phyloP scores from a whole-genome alignment of 192 early-diverging fungal species.

The Ambispora gerdemannii region DNA sequence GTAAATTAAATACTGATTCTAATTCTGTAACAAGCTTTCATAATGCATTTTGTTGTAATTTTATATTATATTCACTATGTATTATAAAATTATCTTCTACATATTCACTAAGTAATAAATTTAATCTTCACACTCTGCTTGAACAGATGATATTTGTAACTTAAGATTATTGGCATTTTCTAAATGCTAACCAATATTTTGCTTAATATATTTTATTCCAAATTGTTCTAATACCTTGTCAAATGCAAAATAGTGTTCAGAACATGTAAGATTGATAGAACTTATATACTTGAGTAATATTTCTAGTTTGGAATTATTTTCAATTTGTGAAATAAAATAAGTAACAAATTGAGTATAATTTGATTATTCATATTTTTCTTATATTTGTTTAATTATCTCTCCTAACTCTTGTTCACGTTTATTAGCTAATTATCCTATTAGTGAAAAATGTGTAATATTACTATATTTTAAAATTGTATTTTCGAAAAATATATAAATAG shows the following conservation, averaged over 20 bases:
- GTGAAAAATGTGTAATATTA: too few species aligned
- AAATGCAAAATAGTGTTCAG: not conserved
- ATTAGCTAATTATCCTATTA: too few species aligned
- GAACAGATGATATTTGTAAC: not conserved
- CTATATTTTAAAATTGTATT: too few species aligned
- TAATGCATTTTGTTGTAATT: too few species aligned
- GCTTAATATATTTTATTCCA: conserved; percentile 8
- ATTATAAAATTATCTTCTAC: not conserved
- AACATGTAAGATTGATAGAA: conserved; percentile 9
- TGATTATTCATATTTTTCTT: too few species aligned
- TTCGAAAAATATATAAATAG: too few species aligned
- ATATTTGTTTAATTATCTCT: too few species aligned
- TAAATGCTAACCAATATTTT: not conserved
- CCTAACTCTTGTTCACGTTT: too few species aligned
- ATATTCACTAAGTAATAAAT: conserved; percentile 9
- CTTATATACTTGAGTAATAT: not conserved
- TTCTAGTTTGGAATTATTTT: not conserved
- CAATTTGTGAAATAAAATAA: conserved; percentile 10
- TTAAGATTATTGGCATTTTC: conserved; percentile 5
- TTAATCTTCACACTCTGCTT: not conserved
- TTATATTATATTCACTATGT: too few species aligned
- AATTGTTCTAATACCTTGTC: not conserved
- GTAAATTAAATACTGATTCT: too few species aligned
- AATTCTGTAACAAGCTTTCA: too few species aligned
- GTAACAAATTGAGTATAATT: too few species aligned